Base-by-base conservation (phyloP, 2,329 filamentous ascomycete genomes). In the Fusarium fujikuroi region DNA sequence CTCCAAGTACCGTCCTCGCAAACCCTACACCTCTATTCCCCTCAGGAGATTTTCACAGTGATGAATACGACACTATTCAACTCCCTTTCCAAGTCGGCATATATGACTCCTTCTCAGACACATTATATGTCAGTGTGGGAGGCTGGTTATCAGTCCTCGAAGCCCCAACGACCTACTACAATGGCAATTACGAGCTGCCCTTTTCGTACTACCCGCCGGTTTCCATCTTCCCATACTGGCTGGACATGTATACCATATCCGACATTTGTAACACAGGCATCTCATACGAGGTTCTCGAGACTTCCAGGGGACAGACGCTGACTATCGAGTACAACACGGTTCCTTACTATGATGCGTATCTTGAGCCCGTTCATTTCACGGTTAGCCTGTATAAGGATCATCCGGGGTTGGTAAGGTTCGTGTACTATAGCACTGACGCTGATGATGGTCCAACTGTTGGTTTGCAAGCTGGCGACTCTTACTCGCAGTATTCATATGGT, bases 161-260 rank as follows among this genome's bases (percentile, higher is more conserved):
- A n/a, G n/a, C n/a, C n/a, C n/a, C n/a, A n/a, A n/a, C n/a, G 7
- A 10, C 2, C 18, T 36, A 2, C 9, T 25, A 37, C 7, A 0
- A 0, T 0, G 50, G 50, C 1, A 53, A 21, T 34, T 53, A 37
- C 12, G n/a, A 53, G 9, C 34, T 53, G 0, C 50, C 50, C 1
- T 36, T 53, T 12, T 1, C 9, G 0, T 53, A 53, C 12, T 37
- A 16, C 50, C 50, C 50, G 3, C 1, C 32, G 0, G 50, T 53
- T 0, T 1, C 50, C 3, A 53, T 53, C 14, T 37, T 53, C 7
- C 50, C 50, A 7, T 53, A 53, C 23, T n/a, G n/a, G n/a, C n/a
- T n/a, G n/a, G n/a, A n/a, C n/a, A n/a, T n/a, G n/a, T n/a, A n/a
- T n/a, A n/a, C n/a, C n/a, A n/a, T n/a, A n/a, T n/a, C n/a, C n/a